These are phyloP conservation scores for Arthrobotrys iridis DNA, from an alignment of 2,329 filamentous ascomycete genomes.

Conservation along the genomic window DNA sequence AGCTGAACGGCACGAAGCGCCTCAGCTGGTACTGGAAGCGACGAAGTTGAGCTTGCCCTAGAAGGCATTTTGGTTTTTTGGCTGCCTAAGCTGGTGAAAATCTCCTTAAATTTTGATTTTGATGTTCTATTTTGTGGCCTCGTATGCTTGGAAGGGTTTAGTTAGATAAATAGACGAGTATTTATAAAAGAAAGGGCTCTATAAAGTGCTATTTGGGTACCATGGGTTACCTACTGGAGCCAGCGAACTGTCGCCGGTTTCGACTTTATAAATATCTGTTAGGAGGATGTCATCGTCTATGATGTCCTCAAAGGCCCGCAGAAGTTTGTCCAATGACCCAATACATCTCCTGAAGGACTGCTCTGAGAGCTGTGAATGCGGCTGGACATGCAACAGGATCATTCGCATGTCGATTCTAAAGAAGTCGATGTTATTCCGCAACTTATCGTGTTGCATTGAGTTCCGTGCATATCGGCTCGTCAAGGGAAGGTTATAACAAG, in stretches of 20 bases:
- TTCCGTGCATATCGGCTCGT: too few species aligned
- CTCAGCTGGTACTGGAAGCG: too few species aligned
- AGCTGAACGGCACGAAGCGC: too few species aligned
- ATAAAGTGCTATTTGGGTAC: too few species aligned
- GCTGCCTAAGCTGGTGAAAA: too few species aligned
- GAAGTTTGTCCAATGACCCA: not conserved
- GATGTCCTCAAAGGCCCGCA: not conserved
- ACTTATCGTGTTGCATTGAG: not conserved
- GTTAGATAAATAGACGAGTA: too few species aligned
- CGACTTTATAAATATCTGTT: not conserved
- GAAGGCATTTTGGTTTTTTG: too few species aligned
- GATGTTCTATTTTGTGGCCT: too few species aligned
- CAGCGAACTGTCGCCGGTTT: not conserved
- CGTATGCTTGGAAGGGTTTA: too few species aligned
- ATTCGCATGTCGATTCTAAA: conserved; percentile 9
- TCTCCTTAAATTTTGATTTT: too few species aligned
- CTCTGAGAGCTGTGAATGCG: not conserved
- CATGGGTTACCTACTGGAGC: not conserved
- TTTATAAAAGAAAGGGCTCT: too few species aligned
- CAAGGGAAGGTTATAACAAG: not conserved
- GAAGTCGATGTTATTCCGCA: conserved; percentile 10
- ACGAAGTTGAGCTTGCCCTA: too few species aligned
- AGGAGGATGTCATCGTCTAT: not conserved
- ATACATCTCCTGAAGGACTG: not conserved
- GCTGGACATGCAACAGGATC: conserved; percentile 4